These are phyloP conservation scores for Andalucia godoyi DNA, from an alignment of 78 protist genomes.

Conservation along the genomic window DNA sequence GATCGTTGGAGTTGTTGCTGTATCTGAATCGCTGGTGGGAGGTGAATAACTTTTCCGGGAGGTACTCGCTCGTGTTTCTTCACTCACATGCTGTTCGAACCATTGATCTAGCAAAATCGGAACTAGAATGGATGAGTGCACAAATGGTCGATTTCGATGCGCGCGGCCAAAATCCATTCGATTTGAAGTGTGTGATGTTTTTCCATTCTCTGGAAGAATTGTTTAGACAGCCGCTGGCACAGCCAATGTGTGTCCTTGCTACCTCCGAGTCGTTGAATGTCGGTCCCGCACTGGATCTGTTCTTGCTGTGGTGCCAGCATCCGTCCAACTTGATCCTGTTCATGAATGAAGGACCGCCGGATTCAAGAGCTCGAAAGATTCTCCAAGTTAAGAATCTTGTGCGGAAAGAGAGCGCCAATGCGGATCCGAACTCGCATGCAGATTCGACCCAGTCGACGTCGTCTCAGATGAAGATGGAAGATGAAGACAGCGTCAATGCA, in stretches of 20 bases:
- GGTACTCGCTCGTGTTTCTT: conserved; percentile 37
- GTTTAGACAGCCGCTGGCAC: too few relatives aligned
- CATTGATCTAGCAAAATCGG: conserved; percentile 40
- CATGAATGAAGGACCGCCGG: too few relatives aligned
- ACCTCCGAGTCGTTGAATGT: not conserved
- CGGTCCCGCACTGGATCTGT: not conserved
- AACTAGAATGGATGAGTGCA: conserved; percentile 66
- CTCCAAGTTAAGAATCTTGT: too few relatives aligned
- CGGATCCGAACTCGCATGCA: too few relatives aligned
- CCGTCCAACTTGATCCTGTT: not conserved
- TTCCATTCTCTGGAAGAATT: not conserved
- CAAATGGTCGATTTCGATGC: not conserved
- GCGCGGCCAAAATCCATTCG: conserved; percentile 12
- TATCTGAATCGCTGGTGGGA: conserved; percentile 46
- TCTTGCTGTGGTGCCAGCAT: not conserved
- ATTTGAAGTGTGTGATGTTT: not conserved
- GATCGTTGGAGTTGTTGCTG: conserved; percentile 46
- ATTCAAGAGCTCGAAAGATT: too few relatives aligned
- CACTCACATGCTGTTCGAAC: conserved; percentile 14
- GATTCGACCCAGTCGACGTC: too few relatives aligned
- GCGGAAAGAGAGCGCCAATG: too few relatives aligned
- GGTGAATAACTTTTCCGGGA: not conserved
- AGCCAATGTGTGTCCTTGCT: not conserved
- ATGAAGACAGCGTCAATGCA: too few relatives aligned
- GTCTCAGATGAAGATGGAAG: too few relatives aligned